Conservation (phyloP, 345 rosid species). For the Populus pruinosa region DNA sequence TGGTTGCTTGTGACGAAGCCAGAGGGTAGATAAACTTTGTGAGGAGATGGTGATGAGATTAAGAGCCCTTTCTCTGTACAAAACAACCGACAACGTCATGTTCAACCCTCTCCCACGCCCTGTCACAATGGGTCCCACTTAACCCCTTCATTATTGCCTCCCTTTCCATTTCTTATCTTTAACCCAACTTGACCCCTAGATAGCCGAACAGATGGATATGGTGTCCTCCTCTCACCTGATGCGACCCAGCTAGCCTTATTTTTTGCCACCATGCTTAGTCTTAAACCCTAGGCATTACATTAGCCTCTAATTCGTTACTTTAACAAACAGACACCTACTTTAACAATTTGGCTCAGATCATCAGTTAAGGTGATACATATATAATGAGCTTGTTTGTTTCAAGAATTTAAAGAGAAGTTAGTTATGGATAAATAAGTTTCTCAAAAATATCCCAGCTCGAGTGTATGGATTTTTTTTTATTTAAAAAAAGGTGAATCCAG, state of each 20-base stretch:
- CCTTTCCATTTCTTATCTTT: constrained; percentile 26
- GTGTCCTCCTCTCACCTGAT: constrained; percentile 14
- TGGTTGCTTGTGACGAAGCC: constrained; percentile 94
- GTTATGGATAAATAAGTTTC: too few relatives aligned
- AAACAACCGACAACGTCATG: constrained; percentile 99
- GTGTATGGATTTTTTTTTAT: too few relatives aligned
- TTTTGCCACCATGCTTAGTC: neutral
- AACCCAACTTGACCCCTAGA: constrained; percentile 22
- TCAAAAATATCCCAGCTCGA: too few relatives aligned
- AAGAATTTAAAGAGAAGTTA: too few relatives aligned
- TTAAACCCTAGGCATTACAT: too few relatives aligned
- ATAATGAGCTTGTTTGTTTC: too few relatives aligned
- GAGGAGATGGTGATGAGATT: constrained; percentile 5
- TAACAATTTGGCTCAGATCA: too few relatives aligned
- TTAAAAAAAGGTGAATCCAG: too few relatives aligned
- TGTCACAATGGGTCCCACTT: constrained; percentile 65
- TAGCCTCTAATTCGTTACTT: neutral
- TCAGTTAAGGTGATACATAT: too few relatives aligned
- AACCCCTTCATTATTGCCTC: constrained; percentile 59
- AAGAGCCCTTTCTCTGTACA: constrained; percentile 17
- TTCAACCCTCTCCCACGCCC: constrained; percentile 93
- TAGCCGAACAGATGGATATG: constrained; percentile 28
- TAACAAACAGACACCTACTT: neutral
- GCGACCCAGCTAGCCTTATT: constrained; percentile 18
- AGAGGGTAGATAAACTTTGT: constrained; percentile 27